Evolutionary conservation across 306 rosid species (phyloP).

Genomic region (Citrullus mucosospermus): DNA sequence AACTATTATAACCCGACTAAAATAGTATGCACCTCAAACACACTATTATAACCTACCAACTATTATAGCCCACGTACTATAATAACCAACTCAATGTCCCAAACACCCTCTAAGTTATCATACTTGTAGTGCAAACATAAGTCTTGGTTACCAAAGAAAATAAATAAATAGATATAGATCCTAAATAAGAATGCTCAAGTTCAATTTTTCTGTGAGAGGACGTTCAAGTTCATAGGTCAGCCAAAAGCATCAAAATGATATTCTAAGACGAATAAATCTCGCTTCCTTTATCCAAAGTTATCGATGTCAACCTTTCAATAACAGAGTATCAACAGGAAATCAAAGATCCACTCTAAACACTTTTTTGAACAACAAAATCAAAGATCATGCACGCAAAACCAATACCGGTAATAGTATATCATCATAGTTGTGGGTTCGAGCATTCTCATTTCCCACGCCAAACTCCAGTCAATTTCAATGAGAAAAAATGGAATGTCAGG

Average conservation of each 20-base stretch:
- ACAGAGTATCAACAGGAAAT: neutral
- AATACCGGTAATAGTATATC: neutral
- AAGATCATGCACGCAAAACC: neutral
- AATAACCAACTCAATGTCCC: too few relatives aligned
- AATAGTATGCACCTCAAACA: too few relatives aligned
- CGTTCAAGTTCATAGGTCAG: neutral
- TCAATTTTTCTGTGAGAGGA: neutral
- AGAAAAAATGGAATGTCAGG: neutral
- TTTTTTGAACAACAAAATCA: neutral
- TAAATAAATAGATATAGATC: neutral
- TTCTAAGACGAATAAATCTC: neutral
- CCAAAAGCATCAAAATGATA: neutral
- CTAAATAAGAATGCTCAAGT: neutral
- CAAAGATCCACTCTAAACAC: too few relatives aligned
- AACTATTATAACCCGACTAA: too few relatives aligned
- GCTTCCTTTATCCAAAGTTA: neutral
- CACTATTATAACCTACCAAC: too few relatives aligned
- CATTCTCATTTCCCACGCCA: neutral
- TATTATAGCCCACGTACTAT: too few relatives aligned
- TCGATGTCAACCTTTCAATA: neutral
- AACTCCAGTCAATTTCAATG: neutral
- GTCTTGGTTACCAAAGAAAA: neutral
- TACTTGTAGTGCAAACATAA: neutral
- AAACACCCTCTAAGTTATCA: neutral
- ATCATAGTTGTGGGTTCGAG: neutral